Percentiles rank a stretch among this genome's conserved stretches.
These are phyloP conservation scores for Colletotrichum sojae DNA, from an alignment of 2,329 filamentous ascomycete species.

Conservation along the genomic window DNA sequence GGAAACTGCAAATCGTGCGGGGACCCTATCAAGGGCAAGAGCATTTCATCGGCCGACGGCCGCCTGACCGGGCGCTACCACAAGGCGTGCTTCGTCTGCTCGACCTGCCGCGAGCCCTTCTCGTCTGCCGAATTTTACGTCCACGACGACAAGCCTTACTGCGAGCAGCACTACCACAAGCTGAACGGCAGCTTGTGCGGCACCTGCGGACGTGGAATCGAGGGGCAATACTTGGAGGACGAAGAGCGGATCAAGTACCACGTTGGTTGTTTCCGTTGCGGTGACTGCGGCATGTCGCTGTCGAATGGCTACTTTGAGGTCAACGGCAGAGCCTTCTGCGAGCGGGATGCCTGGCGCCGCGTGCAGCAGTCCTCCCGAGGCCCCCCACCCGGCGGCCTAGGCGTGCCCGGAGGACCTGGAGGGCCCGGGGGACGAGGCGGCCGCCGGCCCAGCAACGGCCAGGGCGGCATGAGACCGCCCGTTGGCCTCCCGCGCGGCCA, in stretches of 20 bases:
- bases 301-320: slow-evolving; percentile 94
- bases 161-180: slow-evolving; percentile 92
- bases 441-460: slow-evolving; percentile 32
- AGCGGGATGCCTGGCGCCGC: slow-evolving; percentile 82
- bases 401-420: slow-evolving; percentile 19
- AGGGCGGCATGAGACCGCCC: slow-evolving; percentile 40
- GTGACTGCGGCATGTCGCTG: slow-evolving; percentile 80
- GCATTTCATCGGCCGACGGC: slow-evolving; percentile 92
- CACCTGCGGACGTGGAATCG: slow-evolving; percentile 86
- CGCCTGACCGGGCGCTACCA: slow-evolving; percentile 94
- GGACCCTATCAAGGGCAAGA: slow-evolving; percentile 86
- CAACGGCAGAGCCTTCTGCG: slow-evolving; percentile 84
- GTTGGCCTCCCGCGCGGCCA: slow-evolving; percentile 40
- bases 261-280: slow-evolving; percentile 87
- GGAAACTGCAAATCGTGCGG: slow-evolving; percentile 89
- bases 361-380: slow-evolving; percentile 55
- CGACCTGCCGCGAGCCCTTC: slow-evolving; percentile 85
- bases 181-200: slow-evolving; percentile 90
- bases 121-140: slow-evolving; percentile 94
- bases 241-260: slow-evolving; percentile 86
- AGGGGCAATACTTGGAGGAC: slow-evolving; percentile 93
- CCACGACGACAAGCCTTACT: slow-evolving; percentile 87
- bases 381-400: slow-evolving; percentile 33
- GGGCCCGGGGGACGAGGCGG: slow-evolving; percentile 20
- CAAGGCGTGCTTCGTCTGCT: slow-evolving; percentile 94